Evolutionary conservation across 345 rosid species (phyloP).

Genomic region (Gossypium arboreum): DNA sequence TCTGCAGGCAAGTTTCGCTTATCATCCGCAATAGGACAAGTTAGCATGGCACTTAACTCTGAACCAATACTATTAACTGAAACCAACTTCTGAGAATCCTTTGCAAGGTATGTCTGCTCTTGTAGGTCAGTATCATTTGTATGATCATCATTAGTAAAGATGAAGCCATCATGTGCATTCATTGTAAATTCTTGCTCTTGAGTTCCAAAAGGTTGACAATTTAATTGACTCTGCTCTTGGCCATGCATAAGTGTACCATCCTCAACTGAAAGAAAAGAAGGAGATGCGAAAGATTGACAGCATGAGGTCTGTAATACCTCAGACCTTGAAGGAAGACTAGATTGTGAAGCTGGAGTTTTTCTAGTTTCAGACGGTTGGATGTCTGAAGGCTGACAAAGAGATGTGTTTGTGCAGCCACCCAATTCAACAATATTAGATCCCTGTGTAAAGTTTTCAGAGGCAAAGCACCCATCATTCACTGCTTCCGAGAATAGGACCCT

Average conservation of each 20-base stretch:
- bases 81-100: conserved; percentile 61
- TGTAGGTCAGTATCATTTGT: conserved; percentile 35
- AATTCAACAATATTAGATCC: conserved; percentile 33
- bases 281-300: conserved; percentile 37
- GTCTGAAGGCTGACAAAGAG: conserved; percentile 35
- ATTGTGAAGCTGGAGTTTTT: conserved; percentile 33
- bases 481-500: conserved; percentile 67
- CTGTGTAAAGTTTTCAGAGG: conserved; percentile 38
- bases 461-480: conserved; percentile 33
- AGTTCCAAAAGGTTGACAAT: conserved; percentile 36
- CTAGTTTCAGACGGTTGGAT: conserved; percentile 38
- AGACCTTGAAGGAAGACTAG: conserved; percentile 40
- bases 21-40: conserved; percentile 37
- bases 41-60: conserved; percentile 32
- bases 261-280: conserved; percentile 31
- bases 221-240: conserved; percentile 40
- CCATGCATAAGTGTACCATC: conserved; percentile 30
- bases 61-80: conserved; percentile 54
- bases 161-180: conserved; percentile 39
- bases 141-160: conserved; percentile 41
- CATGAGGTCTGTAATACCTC: conserved; percentile 43
- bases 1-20: conserved; percentile 30
- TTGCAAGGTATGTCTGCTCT: conserved; percentile 44
- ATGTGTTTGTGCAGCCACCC: conserved; percentile 35
- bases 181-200: conserved; percentile 43